Conservation (phyloP, 495 filamentous ascomycete genomes). For the Cercophora scortea region DNA sequence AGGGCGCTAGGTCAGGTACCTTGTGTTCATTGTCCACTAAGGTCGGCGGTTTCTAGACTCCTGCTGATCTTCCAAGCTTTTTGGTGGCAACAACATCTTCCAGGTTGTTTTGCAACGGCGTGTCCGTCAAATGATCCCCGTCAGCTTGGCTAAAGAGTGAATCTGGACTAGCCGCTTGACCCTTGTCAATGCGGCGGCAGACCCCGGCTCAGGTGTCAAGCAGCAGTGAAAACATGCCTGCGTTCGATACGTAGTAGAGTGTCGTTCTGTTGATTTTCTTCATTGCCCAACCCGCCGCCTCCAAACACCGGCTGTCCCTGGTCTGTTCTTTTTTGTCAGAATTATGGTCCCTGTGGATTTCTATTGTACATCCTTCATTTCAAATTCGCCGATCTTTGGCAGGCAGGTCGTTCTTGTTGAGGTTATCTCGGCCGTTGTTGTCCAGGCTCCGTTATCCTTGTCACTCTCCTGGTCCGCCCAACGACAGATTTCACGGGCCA, state of each 20-base stretch:
- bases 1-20: no score
- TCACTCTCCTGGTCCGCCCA: background rate
- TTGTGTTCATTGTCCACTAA: no score
- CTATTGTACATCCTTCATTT: background rate
- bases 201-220: background rate
- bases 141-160: background rate
- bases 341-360: background rate
- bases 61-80: conserved; percentile 10
- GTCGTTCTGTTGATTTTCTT: background rate
- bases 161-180: conserved; percentile 2
- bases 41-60: conserved; percentile 10
- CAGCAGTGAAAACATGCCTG: background rate
- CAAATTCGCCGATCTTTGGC: background rate
- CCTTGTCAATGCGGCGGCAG: conserved; percentile 17
- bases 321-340: background rate
- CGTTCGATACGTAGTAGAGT: background rate
- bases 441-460: background rate
- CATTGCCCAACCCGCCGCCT: background rate
- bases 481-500: background rate
- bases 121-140: background rate
- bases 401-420: background rate
- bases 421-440: background rate
- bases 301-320: background rate
- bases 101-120: conserved; percentile 6
- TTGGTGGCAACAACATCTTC: conserved; percentile 15